Conservation (phyloP, 345 rosid genomes). For the Populus tremula region DNA sequence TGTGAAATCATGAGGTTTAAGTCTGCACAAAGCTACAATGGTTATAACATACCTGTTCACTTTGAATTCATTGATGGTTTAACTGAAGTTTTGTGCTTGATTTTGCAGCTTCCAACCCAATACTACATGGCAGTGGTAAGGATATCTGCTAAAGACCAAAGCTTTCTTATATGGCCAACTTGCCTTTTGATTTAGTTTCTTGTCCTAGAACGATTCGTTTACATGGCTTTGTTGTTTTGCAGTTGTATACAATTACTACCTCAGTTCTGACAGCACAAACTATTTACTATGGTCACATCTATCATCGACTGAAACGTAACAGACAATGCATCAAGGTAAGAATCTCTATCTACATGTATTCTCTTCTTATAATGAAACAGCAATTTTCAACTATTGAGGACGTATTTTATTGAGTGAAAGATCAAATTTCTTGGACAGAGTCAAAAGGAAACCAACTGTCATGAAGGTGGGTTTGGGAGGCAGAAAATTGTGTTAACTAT, state of each 20-base stretch:
- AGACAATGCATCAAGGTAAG: slow-evolving; percentile 40
- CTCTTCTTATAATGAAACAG: not conserved
- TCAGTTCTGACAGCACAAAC: slow-evolving; percentile 50
- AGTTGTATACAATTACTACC: slow-evolving; percentile 67
- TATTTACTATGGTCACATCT: slow-evolving; percentile 65
- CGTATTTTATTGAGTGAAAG: not conserved
- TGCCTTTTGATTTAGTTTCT: not conserved
- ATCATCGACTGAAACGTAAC: slow-evolving; percentile 41
- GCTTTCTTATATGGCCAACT: not conserved
- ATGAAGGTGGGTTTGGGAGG: not conserved
- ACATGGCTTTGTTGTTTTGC: slow-evolving; percentile 17
- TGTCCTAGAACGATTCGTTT: not conserved
- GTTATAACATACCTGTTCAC: not conserved
- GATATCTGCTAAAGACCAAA: not conserved
- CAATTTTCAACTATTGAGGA: not conserved
- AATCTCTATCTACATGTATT: not conserved
- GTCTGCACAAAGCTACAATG: not conserved
- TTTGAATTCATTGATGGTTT: not conserved
- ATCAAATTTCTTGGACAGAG: not conserved
- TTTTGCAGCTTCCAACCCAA: slow-evolving; percentile 88
- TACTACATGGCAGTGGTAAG: slow-evolving; percentile 77
- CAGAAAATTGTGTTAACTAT: not conserved
- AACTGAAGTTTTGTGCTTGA: slow-evolving; percentile 17
- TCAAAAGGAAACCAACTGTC: not conserved
- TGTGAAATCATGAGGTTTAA: not conserved